These are phyloP conservation scores for Aspergillus avenaceus DNA, from an alignment of 495 filamentous ascomycete species.

Conservation along the genomic window DNA sequence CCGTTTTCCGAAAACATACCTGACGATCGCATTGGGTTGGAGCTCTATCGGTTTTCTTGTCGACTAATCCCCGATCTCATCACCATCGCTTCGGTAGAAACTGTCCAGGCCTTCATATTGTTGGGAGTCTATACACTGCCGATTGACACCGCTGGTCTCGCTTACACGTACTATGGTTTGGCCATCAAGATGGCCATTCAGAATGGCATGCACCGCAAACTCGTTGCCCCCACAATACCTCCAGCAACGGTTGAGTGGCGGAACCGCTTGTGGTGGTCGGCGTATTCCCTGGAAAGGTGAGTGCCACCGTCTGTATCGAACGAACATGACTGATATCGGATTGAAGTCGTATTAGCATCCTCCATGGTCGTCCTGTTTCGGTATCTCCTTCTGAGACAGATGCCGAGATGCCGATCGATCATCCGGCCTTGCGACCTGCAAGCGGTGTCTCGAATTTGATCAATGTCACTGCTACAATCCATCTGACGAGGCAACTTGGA, in stretches of 20 bases:
- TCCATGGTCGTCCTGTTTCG: conserved; percentile 13
- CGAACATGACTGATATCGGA: no score
- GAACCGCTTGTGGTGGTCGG: conserved; percentile 14
- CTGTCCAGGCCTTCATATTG: conserved; percentile 13
- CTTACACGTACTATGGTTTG: conserved; percentile 13
- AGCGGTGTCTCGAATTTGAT: conserved; percentile 3
- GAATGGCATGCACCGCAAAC: conserved; percentile 14
- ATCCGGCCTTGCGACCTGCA: neutral
- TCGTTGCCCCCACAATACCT: neutral
- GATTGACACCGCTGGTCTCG: conserved; percentile 10
- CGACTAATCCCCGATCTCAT: conserved; percentile 16
- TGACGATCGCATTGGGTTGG: conserved; percentile 6
- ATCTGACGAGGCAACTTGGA: conserved; percentile 8
- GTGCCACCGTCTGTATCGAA: no score
- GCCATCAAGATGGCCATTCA: conserved; percentile 15
- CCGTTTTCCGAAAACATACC: neutral
- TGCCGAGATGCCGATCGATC: conserved; percentile 6
- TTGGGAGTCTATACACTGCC: conserved; percentile 13
- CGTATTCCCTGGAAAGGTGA: conserved; percentile 10
- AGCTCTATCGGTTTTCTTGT: conserved; percentile 15
- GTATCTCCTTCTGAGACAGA: conserved; percentile 7
- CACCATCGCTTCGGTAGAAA: conserved; percentile 11
- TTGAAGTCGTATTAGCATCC: conserved; percentile 10
- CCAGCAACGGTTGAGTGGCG: conserved; percentile 4
- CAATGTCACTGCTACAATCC: conserved; percentile 8